A percentile compares a stretch with the other conserved stretches of the same genome.
Conservation (phyloP, 352 stramenopile species). For the Pythium guiyangense region DNA sequence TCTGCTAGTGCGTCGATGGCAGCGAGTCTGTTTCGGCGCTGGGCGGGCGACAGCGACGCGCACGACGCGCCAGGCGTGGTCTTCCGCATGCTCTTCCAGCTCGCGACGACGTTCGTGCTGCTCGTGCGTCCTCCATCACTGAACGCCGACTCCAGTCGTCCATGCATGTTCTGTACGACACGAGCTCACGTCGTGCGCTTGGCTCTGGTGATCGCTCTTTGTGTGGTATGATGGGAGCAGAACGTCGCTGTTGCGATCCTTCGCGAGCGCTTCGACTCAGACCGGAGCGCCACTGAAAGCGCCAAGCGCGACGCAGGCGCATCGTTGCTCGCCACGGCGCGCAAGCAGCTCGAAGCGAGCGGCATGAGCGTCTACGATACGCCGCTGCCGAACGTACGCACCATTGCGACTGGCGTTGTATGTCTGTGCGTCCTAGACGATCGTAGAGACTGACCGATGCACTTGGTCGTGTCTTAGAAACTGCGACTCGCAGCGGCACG, state of each 20-base stretch:
- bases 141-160: background rate
- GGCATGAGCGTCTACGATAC: slow-evolving; percentile 37
- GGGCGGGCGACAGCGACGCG: background rate
- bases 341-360: slow-evolving; percentile 44
- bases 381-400: slow-evolving; percentile 34
- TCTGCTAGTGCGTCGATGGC: slow-evolving; percentile 25
- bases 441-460: background rate
- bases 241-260: slow-evolving; percentile 58
- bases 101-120: slow-evolving; percentile 36
- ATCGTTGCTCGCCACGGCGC: slow-evolving; percentile 48
- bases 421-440: background rate
- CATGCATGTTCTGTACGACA: background rate
- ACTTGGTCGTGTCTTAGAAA: slow-evolving; percentile 23
- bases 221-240: slow-evolving; percentile 14
- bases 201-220: background rate
- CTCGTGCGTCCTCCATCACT: slow-evolving; percentile 21
- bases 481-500: slow-evolving; percentile 26
- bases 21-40: slow-evolving; percentile 13
- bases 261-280: slow-evolving; percentile 51
- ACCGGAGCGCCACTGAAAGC: background rate
- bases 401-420: background rate
- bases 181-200: background rate
- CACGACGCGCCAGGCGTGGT: background rate
- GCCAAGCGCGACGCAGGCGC: slow-evolving; percentile 12
- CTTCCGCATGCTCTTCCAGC: slow-evolving; percentile 34